Base-by-base conservation (phyloP, 2,329 filamentous ascomycete genomes). In the Talaromyces rugulosus region DNA sequence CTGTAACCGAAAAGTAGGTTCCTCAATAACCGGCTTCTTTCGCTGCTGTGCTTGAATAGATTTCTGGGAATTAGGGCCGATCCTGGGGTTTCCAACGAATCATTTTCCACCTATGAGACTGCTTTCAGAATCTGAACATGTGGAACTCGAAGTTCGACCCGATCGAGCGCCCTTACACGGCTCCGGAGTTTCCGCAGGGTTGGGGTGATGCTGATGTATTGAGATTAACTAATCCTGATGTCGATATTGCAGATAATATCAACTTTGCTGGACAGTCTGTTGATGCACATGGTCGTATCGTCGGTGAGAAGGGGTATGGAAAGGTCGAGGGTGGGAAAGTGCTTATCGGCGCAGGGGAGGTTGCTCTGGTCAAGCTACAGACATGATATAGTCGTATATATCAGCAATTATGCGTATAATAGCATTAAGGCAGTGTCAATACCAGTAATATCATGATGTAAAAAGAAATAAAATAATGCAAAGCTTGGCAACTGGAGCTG, bases 211-310 rank as follows among this genome's bases (percentile, higher is more conserved):
- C 54, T 5, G 28, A 34, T 16, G 14, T 61, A 18, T 56, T 16
- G n/a, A 55, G 59, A 40, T 51, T 52, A 36, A 53, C 33, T 33
- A 52, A 31, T 12, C 33, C 40, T 27, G 36, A 11, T 5, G 34
- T 57, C 33, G n/a, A 57, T 31, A 52, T 51, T n/a, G 59, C 44
- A 27, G 34, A 28, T 4, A 52, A 58, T 23, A 52, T 54, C 44
- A 34, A 30, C 4, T 61, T 61, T 33, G 16, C 27, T 14, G 27
- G 44, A 8, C 23, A 57, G 28, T 18, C 33, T 36, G 31, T 60
- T 11, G 33, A 33, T 23, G n/a, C 12, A n/a, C 3, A 53, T 7
- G 59, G 53, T 14, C 59, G n/a, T 33, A 31, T 44, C 27, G 42
- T 53, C n/a, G 23, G 30, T n/a, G 12, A 61, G 27, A 53, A 52